A percentile compares a stretch with the other conserved stretches of the same genome.
Conservation (phyloP, 2,329 filamentous ascomycete species). For the Daldinia eschscholtzii region DNA sequence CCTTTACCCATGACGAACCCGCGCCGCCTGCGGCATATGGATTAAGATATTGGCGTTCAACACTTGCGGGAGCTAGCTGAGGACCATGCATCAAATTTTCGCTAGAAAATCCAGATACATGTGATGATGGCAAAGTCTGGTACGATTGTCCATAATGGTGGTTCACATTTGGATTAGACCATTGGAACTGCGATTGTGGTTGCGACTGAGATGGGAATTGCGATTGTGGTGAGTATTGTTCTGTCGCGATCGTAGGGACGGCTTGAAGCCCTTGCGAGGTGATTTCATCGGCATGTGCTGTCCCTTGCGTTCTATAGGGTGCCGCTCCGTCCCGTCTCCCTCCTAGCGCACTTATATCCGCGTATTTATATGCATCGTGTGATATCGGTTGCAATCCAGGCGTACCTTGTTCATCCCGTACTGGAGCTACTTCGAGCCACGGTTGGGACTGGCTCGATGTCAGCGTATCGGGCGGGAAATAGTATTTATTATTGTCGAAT, state of each 20-base stretch:
- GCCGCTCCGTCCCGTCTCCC: conserved; percentile 27
- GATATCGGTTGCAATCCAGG: conserved; percentile 42
- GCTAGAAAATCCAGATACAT: conserved; percentile 21
- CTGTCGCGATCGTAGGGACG: conserved; percentile 8
- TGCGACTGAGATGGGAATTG: conserved; percentile 6
- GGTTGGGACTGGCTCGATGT: conserved; percentile 29
- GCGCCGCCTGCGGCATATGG: conserved; percentile 1
- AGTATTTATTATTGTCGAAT: conserved; percentile 44
- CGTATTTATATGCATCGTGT: conserved; percentile 40
- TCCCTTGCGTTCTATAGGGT: conserved; percentile 22
- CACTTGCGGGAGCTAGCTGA: conserved; percentile 15
- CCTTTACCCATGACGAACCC: conserved; percentile 31
- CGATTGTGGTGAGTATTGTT: conserved; percentile 17
- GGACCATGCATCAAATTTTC: conserved; percentile 17
- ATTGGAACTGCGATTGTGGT: conserved; percentile 18
- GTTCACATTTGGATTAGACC: conserved; percentile 9
- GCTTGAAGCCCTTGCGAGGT: conserved; percentile 35
- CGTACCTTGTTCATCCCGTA: conserved; percentile 41
- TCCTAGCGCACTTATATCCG: conserved; percentile 9
- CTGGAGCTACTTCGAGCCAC: conserved; percentile 38
- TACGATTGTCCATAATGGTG: conserved; percentile 26
- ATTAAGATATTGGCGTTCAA: conserved; percentile 21
- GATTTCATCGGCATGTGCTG: conserved; percentile 36
- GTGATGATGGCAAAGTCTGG: conserved; percentile 23
- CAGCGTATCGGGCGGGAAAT: conserved; percentile 36